Evolutionary conservation across 495 filamentous ascomycete species (phyloP).

Genomic region (Usnea hakonensis): DNA sequence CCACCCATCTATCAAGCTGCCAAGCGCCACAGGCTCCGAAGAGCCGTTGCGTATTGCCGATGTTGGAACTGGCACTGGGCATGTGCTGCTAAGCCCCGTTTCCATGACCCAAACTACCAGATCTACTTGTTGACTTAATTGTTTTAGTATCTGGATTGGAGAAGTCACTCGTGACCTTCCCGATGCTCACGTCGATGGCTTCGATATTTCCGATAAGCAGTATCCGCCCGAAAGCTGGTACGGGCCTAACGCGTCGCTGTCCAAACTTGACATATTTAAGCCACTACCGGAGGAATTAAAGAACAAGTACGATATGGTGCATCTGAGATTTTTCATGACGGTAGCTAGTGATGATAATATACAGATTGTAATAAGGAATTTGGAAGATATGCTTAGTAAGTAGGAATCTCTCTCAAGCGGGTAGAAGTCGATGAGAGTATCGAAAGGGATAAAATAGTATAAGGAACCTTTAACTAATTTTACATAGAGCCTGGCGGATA

Average conservation of each 20-base stretch:
- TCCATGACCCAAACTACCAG: background rate
- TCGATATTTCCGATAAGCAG: slow-evolving; percentile 12
- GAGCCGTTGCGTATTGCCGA: slow-evolving; percentile 9
- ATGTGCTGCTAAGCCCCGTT: too few relatives aligned
- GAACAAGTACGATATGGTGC: slow-evolving; percentile 8
- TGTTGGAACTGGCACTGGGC: slow-evolving; percentile 15
- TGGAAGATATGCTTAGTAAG: slow-evolving; percentile 16
- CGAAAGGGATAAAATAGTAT: too few relatives aligned
- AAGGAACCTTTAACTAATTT: background rate
- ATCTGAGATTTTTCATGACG: slow-evolving; percentile 12
- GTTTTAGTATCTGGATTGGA: slow-evolving; percentile 6
- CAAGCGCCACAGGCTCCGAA: background rate
- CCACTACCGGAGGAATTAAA: slow-evolving; percentile 7
- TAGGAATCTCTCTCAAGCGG: background rate
- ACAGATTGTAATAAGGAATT: slow-evolving; percentile 7
- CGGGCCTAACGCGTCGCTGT: slow-evolving; percentile 9
- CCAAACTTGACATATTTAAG: slow-evolving; percentile 10
- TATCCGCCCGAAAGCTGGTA: slow-evolving; percentile 1
- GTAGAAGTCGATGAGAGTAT: background rate
- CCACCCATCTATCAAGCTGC: slow-evolving; percentile 8
- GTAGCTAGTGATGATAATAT: slow-evolving; percentile 5
- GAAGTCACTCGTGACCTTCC: slow-evolving; percentile 1
- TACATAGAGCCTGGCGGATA: slow-evolving; percentile 12
- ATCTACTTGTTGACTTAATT: background rate
- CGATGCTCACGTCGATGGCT: slow-evolving; percentile 7